Evolutionary conservation across 78 protist species (phyloP), one percentile per base, ranked within the genome.

Genomic region (Pelomyxa schiedti): DNA sequence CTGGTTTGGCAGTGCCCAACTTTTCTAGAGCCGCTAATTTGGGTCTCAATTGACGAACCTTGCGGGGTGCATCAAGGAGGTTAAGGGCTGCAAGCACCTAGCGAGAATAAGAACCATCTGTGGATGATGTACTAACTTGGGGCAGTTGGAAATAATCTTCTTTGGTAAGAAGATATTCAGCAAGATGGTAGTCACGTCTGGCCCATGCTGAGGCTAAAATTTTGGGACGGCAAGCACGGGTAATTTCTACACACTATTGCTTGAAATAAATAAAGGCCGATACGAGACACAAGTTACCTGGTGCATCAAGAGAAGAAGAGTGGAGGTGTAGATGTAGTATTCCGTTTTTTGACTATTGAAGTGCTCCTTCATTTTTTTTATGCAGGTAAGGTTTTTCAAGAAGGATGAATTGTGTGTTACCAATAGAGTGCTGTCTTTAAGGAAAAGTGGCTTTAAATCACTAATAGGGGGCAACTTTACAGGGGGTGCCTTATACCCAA

Each of bases 191-290:
- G 70, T 29, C 65, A 9, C 37, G 24, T 9, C 65, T 9, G 37
- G 70, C 70, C 70, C 70, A 66, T 9, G 65, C 29, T 9, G 70
- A n/a, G n/a, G 70, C 70, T 9, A 66, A 9, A 22, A 66, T 66
- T 9, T 29, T n/a, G 29, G 70, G 70, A 9, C 37, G 29, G n/a
- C 64, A n/a, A 36, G 65, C 37, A n/a, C 37, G 29, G n/a, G 28
- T 9, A 22, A 66, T 9, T 9, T 66, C 37, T n/a, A 66, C 70
- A 36, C 70, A 24, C 24, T 52, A 24, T 24, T n/a, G 24, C 63
- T n/a, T 24, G 63, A 52, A 52, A 52, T 52, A n/a, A 24, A 52
- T n/a, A 24, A 52, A 24, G 63, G 63, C 24, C 24, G 36, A 52
- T n/a, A 24, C 24, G 63, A n/a, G 24, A 24, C 24, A 52, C 63